Evolutionary conservation across 768 basidiomycete species (phyloP).

Genomic region (Piloderma croceum): DNA sequence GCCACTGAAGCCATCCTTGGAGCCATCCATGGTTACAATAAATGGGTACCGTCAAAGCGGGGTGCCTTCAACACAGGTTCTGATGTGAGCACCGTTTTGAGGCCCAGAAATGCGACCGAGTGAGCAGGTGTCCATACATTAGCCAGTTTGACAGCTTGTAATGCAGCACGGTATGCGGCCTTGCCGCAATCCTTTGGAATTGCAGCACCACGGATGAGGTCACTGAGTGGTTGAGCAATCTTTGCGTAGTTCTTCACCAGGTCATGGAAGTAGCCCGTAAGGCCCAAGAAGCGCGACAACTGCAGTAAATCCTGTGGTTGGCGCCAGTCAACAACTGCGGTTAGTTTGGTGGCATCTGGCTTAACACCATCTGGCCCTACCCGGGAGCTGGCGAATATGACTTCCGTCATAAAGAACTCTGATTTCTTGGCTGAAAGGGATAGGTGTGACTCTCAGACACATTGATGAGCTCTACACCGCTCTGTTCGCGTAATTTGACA

Average conservation of each 20-base stretch:
- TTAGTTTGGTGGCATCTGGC: conserved; percentile 3
- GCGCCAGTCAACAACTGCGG: no score
- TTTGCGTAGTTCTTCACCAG: conserved; percentile 29
- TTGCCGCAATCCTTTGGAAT: conserved; percentile 17
- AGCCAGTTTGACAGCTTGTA: conserved; percentile 16
- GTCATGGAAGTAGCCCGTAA: conserved; percentile 30
- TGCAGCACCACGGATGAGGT: conserved; percentile 19
- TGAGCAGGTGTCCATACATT: conserved; percentile 19
- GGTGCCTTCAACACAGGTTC: no score
- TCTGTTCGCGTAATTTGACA: no score
- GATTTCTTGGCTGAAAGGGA: not conserved
- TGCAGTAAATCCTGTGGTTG: conserved; percentile 24
- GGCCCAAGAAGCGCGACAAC: conserved; percentile 29
- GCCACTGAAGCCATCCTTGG: conserved; percentile 28
- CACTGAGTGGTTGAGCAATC: conserved; percentile 25
- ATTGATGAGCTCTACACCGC: no score
- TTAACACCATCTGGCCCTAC: conserved; percentile 4
- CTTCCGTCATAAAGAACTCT: conserved; percentile 8
- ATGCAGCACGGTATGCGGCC: conserved; percentile 20
- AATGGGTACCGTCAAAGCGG: conserved; percentile 29
- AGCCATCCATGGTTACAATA: conserved; percentile 30
- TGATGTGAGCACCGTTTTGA: conserved; percentile 27
- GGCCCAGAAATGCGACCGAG: conserved; percentile 17
- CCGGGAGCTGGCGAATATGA: conserved; percentile 15
- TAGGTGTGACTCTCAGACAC: no score